Evolutionary conservation across 495 filamentous ascomycete species (phyloP).

Genomic region (Hyaloscypha hepaticicola): DNA sequence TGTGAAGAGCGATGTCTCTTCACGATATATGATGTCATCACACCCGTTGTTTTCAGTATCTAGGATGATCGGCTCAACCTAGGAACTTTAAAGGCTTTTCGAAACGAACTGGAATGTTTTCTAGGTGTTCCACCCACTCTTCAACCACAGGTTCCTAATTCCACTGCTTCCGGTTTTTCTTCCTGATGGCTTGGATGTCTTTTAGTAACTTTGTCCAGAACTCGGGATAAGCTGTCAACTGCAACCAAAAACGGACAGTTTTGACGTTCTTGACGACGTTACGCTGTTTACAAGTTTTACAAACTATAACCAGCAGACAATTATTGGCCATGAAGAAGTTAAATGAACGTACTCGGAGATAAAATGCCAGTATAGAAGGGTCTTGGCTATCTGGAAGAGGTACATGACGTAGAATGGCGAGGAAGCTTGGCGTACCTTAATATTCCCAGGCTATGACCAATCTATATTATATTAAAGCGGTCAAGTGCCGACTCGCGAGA

Average conservation of each 20-base stretch:
- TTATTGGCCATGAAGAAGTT: constrained; percentile 12
- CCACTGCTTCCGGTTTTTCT: not conserved
- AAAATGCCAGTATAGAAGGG: constrained; percentile 7
- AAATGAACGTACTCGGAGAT: constrained; percentile 15
- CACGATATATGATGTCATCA: too few relatives aligned
- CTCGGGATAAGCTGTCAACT: not conserved
- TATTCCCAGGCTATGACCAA: constrained; percentile 19
- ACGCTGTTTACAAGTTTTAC: constrained; percentile 14
- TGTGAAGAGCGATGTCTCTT: too few relatives aligned
- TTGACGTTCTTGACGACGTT: not conserved
- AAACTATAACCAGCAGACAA: not conserved
- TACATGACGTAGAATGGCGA: constrained; percentile 6
- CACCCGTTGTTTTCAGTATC: not conserved
- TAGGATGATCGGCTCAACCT: not conserved
- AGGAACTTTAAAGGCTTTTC: not conserved
- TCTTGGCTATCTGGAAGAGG: not conserved
- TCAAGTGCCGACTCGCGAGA: constrained; percentile 19
- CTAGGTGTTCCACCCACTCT: not conserved
- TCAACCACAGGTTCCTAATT: not conserved
- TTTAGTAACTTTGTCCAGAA: not conserved
- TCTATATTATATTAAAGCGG: constrained; percentile 19
- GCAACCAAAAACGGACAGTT: not conserved
- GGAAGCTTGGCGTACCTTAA: constrained; percentile 10
- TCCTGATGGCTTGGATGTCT: not conserved
- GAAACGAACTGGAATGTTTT: not conserved